These are phyloP conservation scores for Bonia amplexicaulis DNA, from an alignment of 176 grass and related monocot genomes.

Conservation along the genomic window DNA sequence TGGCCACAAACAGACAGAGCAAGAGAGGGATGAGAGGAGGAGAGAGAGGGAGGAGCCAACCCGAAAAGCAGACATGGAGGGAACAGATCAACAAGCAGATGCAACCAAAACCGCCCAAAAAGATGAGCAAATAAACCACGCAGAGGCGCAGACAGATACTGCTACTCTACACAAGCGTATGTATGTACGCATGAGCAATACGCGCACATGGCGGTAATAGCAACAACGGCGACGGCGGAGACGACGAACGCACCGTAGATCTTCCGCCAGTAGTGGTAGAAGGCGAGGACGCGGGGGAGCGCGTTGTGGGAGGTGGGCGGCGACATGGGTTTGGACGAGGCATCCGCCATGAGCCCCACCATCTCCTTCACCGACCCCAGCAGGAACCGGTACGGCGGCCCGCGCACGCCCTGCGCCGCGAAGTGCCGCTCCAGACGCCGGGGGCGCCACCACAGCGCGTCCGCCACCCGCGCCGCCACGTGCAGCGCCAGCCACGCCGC, in stretches of 20 bases:
- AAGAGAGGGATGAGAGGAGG: neutral
- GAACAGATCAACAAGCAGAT: constrained; percentile 42
- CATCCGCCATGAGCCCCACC: constrained; percentile 73
- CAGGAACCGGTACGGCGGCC: constrained; percentile 73
- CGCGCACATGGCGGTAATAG: neutral
- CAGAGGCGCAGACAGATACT: neutral
- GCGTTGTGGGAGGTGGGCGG: constrained; percentile 75
- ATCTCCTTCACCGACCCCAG: constrained; percentile 67
- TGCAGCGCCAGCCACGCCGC: constrained; percentile 41
- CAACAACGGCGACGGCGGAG: neutral
- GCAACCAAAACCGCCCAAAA: constrained; percentile 42
- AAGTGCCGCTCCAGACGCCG: constrained; percentile 71
- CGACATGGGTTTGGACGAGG: constrained; percentile 66
- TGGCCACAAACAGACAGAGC: constrained; percentile 23
- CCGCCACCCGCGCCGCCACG: constrained; percentile 45
- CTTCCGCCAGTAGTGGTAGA: constrained; percentile 94
- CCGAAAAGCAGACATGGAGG: constrained; percentile 23
- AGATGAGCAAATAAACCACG: constrained; percentile 18
- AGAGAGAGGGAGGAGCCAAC: neutral
- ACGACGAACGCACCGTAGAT: constrained; percentile 57
- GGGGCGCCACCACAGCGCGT: constrained; percentile 76
- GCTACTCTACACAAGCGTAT: neutral
- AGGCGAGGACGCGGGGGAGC: constrained; percentile 82
- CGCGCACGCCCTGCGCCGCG: constrained; percentile 65
- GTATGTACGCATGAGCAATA: neutral